Evolutionary conservation across 441 rosid genomes (phyloP).

Genomic region (Rhodomyrtus psidioides): DNA sequence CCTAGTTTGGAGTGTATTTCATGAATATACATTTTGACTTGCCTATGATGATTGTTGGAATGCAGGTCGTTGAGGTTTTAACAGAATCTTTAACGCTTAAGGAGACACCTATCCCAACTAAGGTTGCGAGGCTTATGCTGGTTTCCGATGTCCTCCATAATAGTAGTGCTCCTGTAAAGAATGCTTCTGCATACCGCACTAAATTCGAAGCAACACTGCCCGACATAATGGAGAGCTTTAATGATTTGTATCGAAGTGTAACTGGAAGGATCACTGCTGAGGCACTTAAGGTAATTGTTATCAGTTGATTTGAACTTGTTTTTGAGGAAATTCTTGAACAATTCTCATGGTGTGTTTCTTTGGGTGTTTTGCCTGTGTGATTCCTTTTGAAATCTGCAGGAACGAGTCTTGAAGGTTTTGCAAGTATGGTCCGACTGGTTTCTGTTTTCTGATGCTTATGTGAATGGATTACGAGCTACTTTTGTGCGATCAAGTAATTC

Average conservation of each 20-base stretch:
- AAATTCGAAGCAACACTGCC: constrained; percentile 93
- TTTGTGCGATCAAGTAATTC: constrained; percentile 88
- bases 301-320: background rate
- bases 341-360: background rate
- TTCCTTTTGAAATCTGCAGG: constrained; percentile 38
- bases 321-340: background rate
- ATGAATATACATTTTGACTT: background rate
- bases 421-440: constrained; percentile 99
- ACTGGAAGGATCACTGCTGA: constrained; percentile 99
- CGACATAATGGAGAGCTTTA: constrained; percentile 98
- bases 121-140: constrained; percentile 99
- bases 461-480: constrained; percentile 89
- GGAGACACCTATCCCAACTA: constrained; percentile 96
- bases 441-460: constrained; percentile 98
- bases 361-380: background rate
- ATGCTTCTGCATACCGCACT: constrained; percentile 99
- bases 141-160: constrained; percentile 98
- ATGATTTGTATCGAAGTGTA: constrained; percentile 85
- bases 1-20: background rate
- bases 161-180: constrained; percentile 98
- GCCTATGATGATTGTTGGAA: background rate
- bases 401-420: constrained; percentile 92
- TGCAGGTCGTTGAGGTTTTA: constrained; percentile 94
- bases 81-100: constrained; percentile 97
- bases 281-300: constrained; percentile 73